These are phyloP conservation scores for Emergomyces orientalis DNA, from an alignment of 2,329 filamentous ascomycete genomes.

Conservation along the genomic window DNA sequence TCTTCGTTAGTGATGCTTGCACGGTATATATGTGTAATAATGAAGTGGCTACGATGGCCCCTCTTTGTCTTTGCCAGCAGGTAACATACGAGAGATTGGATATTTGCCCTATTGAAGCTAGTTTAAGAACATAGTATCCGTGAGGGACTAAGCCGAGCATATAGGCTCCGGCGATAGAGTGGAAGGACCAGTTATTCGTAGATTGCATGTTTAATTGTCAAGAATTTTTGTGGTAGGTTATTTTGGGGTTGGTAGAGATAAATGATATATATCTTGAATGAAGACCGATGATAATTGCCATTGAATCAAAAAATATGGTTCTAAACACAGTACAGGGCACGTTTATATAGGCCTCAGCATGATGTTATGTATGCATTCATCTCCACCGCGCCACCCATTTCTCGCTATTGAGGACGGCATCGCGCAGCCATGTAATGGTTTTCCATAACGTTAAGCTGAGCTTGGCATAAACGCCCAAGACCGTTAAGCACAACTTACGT, in stretches of 20 bases:
- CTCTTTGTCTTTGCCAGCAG: background rate
- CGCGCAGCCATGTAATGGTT: too few relatives aligned
- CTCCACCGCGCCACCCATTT: background rate
- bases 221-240: background rate
- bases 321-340: background rate
- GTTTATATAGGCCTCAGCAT: background rate
- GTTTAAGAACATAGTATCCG: constrained; percentile 24
- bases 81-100: constrained; percentile 23
- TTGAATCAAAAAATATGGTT: too few relatives aligned
- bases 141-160: constrained; percentile 25
- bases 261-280: background rate
- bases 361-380: background rate
- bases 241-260: background rate
- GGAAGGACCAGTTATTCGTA: constrained; percentile 24
- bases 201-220: constrained; percentile 10
- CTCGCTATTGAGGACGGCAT: too few relatives aligned
- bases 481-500: background rate
- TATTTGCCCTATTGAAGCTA: constrained; percentile 22
- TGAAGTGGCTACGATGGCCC: background rate
- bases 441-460: background rate
- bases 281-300: background rate
- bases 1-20: background rate
- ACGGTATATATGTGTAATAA: background rate
- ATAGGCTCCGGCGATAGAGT: constrained; percentile 26
- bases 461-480: background rate